phyloP scores from a whole-genome alignment of 169 alveolate genomes.

The Plasmodium malariae region DNA sequence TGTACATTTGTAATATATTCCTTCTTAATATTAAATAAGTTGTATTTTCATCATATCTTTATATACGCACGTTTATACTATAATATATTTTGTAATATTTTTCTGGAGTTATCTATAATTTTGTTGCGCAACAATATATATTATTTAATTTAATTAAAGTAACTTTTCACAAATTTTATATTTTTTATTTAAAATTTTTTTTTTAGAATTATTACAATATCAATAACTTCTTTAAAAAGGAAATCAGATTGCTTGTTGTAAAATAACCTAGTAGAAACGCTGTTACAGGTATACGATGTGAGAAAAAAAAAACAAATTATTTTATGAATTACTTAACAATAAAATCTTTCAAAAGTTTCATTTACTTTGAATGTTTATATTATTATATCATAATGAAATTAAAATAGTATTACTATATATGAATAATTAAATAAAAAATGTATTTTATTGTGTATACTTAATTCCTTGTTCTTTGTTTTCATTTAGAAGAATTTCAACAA shows the following conservation, averaged over 20 bases:
- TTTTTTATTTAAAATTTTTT: conserved; percentile 12
- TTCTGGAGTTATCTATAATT: not conserved
- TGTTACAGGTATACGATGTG: not conserved
- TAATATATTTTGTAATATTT: not conserved
- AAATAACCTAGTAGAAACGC: conserved; percentile 61
- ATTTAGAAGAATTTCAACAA: conserved; percentile 62
- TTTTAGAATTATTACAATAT: conserved; percentile 34
- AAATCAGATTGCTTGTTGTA: conserved; percentile 61
- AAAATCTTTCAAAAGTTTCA: not conserved
- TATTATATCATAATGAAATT: not conserved
- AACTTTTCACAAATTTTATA: not conserved
- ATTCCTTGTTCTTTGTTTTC: conserved; percentile 67
- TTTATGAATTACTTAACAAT: conserved; percentile 4
- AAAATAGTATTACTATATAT: not conserved
- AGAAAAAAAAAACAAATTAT: not conserved
- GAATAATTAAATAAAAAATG: not conserved
- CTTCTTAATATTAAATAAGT: not conserved
- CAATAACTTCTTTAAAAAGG: conserved; percentile 43
- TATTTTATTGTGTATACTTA: conserved; percentile 19
- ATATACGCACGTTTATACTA: not conserved
- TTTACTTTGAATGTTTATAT: not conserved
- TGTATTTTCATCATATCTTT: not conserved
- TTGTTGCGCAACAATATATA: not conserved
- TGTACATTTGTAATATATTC: not conserved
- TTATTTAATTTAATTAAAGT: not conserved